Evolutionary conservation across 495 filamentous ascomycete species (phyloP), one percentile per base, ranked within the genome.

Genomic region (Aspergillus coremiiformis): DNA sequence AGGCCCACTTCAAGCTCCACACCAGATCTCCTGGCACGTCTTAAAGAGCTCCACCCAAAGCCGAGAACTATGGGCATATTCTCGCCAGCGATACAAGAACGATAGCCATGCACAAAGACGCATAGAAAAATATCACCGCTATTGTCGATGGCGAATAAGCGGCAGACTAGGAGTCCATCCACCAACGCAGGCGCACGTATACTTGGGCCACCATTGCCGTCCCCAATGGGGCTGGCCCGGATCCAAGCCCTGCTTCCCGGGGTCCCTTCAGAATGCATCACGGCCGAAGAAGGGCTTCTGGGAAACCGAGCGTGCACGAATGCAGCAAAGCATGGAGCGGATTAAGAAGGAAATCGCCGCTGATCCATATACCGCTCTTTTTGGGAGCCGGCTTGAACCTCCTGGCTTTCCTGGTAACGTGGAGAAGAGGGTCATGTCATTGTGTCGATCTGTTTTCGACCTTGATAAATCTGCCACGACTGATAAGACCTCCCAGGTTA

Each of bases 321-420:
- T 57, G 46, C 53, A 62, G n/a, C 50, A 53, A n/a, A 61, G 49
- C 8, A 64, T 70, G 44, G 58, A 68, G 5, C 47, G 65, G 30
- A 47, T 75, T 17, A 69, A 65, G 54, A 71, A 60, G 47, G 56
- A 57, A 19, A 60, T 75, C 11, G 65, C 70, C 4, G 51, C 57
- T 5, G 73, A 78, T 47, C 71, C 75, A 1, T 74, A 69, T 44
- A 54, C 53, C 11, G 67, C 66, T 7, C 21, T 77, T 1, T 79
- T 78, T 61, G 72, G 74, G 14, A 65, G 58, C 20, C 62, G 65
- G 47, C 46, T 64, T 37, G 63, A 61, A 30, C 62, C 64, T 14
- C 50, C 59, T 23, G 26, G 37, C 6, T 45, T 54, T 8, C 47
- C 47, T 21, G 49, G 49, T 2, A 63, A 55, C 15, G 19, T 50